These are phyloP conservation scores for Comarum palustre DNA, from an alignment of 306 rosid genomes.

Conservation along the genomic window DNA sequence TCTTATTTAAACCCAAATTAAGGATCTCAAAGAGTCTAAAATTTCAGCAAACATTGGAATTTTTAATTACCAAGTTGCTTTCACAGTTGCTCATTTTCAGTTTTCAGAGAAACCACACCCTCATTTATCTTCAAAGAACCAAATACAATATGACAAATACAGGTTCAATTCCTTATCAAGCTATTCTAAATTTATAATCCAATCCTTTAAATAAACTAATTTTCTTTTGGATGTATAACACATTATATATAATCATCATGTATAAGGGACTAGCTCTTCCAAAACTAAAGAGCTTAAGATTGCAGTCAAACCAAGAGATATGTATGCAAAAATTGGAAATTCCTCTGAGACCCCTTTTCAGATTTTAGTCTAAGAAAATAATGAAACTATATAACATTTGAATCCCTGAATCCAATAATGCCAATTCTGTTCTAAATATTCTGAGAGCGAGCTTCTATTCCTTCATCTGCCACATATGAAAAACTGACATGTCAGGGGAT, in stretches of 20 bases:
- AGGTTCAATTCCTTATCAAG: constrained; percentile 45
- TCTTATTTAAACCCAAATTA: constrained; percentile 38
- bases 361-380: neutral
- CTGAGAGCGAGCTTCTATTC: constrained; percentile 18
- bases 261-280: constrained; percentile 27
- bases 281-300: constrained; percentile 32
- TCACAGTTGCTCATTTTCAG: constrained; percentile 36
- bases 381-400: constrained; percentile 3
- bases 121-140: constrained; percentile 42
- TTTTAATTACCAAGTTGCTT: constrained; percentile 29
- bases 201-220: neutral
- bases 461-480: constrained; percentile 14
- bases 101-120: constrained; percentile 23
- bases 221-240: constrained; percentile 13
- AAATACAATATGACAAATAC: constrained; percentile 60
- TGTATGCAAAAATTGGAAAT: constrained; percentile 20
- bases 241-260: constrained; percentile 25
- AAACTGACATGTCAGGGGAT: constrained; percentile 28
- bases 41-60: constrained; percentile 34
- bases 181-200: constrained; percentile 7
- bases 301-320: constrained; percentile 28
- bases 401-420: constrained; percentile 25
- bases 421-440: constrained; percentile 25
- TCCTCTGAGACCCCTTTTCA: constrained; percentile 27
- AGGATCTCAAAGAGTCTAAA: constrained; percentile 50